Evolutionary conservation across 345 rosid genomes (phyloP).

Genomic region (Mangifera indica): DNA sequence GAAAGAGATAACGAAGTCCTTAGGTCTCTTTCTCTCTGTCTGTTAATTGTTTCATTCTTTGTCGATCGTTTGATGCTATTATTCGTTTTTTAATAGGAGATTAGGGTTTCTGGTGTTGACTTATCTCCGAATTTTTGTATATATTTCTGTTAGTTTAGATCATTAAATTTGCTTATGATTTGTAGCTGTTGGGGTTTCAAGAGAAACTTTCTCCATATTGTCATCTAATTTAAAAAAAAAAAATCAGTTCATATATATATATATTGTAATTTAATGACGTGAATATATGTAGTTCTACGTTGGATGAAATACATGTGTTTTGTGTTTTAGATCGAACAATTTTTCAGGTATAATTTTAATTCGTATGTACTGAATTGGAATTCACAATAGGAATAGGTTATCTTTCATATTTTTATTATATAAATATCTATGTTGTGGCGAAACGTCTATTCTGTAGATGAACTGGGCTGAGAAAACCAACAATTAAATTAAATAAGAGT

Average conservation of each 20-base stretch:
- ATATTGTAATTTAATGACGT: no score
- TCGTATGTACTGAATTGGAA: no score
- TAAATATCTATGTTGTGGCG: no score
- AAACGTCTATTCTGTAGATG: no score
- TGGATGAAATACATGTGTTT: no score
- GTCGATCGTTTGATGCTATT: background rate
- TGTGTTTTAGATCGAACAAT: background rate
- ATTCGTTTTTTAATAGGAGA: background rate
- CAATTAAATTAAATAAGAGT: no score
- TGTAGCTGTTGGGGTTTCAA: background rate
- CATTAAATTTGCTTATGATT: background rate
- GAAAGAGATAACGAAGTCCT: slow-evolving; percentile 93
- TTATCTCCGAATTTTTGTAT: background rate
- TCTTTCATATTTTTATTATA: no score
- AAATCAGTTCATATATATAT: no score
- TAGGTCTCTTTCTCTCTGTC: slow-evolving; percentile 43
- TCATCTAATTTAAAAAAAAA: background rate
- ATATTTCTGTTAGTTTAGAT: background rate
- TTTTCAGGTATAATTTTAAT: background rate
- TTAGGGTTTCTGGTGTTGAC: slow-evolving; percentile 34
- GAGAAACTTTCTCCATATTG: background rate
- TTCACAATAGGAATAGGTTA: no score
- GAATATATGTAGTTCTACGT: no score
- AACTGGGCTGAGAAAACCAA: no score
- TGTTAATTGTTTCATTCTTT: background rate